Evolutionary conservation across 768 basidiomycete species (phyloP).

Genomic region (Termitomyces sp.): DNA sequence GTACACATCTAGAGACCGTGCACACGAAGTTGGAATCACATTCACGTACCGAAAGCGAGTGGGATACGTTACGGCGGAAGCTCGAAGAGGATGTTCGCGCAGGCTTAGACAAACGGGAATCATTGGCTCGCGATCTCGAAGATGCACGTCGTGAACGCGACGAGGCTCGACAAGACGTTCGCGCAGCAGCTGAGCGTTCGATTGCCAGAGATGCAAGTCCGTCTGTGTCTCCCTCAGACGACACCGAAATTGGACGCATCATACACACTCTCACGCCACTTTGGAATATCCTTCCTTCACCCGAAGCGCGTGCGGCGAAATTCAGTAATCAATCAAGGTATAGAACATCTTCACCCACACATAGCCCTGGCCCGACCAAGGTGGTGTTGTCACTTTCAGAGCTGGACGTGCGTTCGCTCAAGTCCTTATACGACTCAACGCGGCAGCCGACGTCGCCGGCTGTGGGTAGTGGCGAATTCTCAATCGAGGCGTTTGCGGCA

Average conservation of each 20-base stretch:
- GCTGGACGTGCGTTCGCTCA: slow-evolving; percentile 84
- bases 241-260: slow-evolving; percentile 49
- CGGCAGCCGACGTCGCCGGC: slow-evolving; percentile 25
- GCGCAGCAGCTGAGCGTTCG: slow-evolving; percentile 16
- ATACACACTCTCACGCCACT: slow-evolving; percentile 64
- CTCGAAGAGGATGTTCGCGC: slow-evolving; percentile 48
- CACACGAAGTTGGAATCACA: slow-evolving; percentile 41
- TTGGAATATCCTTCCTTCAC: slow-evolving; percentile 82
- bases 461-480: slow-evolving; percentile 43
- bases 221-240: slow-evolving; percentile 16
- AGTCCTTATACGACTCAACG: slow-evolving; percentile 64
- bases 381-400: slow-evolving; percentile 64
- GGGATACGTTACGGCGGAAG: slow-evolving; percentile 41
- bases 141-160: slow-evolving; percentile 51
- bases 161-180: slow-evolving; percentile 38
- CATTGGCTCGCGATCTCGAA: slow-evolving; percentile 50
- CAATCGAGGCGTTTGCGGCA: slow-evolving; percentile 70
- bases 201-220: slow-evolving; percentile 9
- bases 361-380: slow-evolving; percentile 11
- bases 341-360: slow-evolving; percentile 42
- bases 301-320: slow-evolving; percentile 74
- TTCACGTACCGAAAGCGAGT: slow-evolving; percentile 42
- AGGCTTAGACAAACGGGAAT: slow-evolving; percentile 45
- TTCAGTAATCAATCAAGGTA: slow-evolving; percentile 44
- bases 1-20: slow-evolving; percentile 48